Evolutionary conservation across 129 eudicot species (phyloP).

Genomic region (Tagetes erecta): DNA sequence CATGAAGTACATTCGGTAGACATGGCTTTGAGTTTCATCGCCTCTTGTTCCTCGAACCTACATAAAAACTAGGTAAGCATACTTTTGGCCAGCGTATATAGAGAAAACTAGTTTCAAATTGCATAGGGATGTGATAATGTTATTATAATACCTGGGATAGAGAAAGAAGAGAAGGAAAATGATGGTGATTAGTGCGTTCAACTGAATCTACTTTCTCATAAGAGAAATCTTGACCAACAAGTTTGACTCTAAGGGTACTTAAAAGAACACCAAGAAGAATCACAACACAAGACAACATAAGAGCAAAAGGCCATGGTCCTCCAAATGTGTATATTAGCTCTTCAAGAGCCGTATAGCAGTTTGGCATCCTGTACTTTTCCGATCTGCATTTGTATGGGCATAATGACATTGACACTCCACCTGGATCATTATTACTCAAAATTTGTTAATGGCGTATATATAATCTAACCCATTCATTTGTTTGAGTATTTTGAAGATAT

Average conservation of each 20-base stretch:
- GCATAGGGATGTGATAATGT: constrained; percentile 1
- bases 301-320: constrained; percentile 82
- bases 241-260: constrained; percentile 61
- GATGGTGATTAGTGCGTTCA: constrained; percentile 55
- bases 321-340: constrained; percentile 86
- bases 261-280: constrained; percentile 58
- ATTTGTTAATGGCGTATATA: constrained; percentile 15
- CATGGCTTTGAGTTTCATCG: constrained; percentile 83
- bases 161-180: constrained; percentile 86
- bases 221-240: constrained; percentile 55
- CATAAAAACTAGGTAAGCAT: neutral
- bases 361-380: constrained; percentile 76
- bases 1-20: constrained; percentile 89
- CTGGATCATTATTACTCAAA: constrained; percentile 38
- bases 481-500: too few species aligned
- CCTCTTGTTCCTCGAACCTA: constrained; percentile 87
- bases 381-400: constrained; percentile 83
- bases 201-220: constrained; percentile 46
- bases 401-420: constrained; percentile 60
- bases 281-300: constrained; percentile 53
- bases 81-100: neutral
- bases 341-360: constrained; percentile 86
- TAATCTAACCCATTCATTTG: too few species aligned
- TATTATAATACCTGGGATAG: constrained; percentile 69
- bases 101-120: constrained; percentile 9